Base-by-base conservation (phyloP, 139 green algal genomes). In the Coelastrella sp. region DNA sequence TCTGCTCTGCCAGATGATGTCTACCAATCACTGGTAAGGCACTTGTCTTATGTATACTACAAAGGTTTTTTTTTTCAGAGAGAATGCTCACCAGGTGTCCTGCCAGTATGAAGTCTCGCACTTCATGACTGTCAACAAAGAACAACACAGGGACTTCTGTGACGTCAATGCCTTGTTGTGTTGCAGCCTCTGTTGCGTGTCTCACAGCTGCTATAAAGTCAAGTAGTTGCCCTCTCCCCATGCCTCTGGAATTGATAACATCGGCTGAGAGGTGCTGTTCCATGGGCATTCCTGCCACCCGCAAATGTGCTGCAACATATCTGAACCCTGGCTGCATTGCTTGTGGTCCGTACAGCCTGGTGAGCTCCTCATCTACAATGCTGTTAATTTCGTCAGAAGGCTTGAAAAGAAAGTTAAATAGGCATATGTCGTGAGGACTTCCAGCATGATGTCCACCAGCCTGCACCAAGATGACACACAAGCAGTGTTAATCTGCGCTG, bases 251-350 rank as follows among this genome's bases (percentile, higher is more conserved):
- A n/a, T n/a, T n/a, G n/a, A n/a, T n/a, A n/a, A n/a, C n/a, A 4
- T 41, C 23, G 25, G 23, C 43, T 21, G 41, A 5, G n/a, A 73
- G 27, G 5, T 45, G 7, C 25, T 27, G 7, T 17, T 73, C 64
- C 7, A 45, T 25, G n/a, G 7, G 25, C 27, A 73, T 13, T 7
- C 64, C 64, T 5, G n/a, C 64, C 23, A 73, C n/a, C n/a, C 64
- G 64, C 64, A 73, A 43, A 27, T 73, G 64, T 43, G 34, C 64
- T 21, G 64, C 64, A 43, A 43, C 64, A 17, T 45, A 73, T 27
- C 11, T 5, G 43, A 73, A 73, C 25, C 64, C 64, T 40, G 64
- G 64, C 5, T 38, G 25, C 30, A 21, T 21, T 30, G 25, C n/a
- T 5, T 13, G 8, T 5, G 64, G 64, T 7, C 64, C 64, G n/a